A percentile compares a stretch with the other conserved stretches of the same genome.
These are phyloP conservation scores for Fusarium sp. DNA, from an alignment of 2,329 filamentous ascomycete genomes.

Conservation along the genomic window DNA sequence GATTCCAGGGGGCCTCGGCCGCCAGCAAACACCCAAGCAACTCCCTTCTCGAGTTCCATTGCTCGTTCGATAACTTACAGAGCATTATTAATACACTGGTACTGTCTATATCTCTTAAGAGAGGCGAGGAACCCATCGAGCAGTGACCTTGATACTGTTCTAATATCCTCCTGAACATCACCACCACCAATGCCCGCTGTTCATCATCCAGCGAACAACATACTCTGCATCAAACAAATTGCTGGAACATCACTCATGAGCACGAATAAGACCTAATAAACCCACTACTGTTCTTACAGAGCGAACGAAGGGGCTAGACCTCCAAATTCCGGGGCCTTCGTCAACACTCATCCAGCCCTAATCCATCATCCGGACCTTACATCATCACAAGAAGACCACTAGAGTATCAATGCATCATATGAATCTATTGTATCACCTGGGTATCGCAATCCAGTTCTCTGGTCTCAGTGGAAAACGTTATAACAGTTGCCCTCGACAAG, in stretches of 20 bases:
- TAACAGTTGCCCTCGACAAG: neutral
- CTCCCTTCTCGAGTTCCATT: neutral
- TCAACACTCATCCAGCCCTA: neutral
- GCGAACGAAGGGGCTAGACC: neutral
- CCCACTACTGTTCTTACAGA: neutral
- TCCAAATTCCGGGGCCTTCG: neutral
- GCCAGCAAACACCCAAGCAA: constrained; percentile 15
- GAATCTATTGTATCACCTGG: too few species aligned
- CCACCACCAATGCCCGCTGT: neutral
- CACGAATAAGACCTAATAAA: neutral
- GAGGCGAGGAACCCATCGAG: neutral
- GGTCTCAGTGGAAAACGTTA: neutral
- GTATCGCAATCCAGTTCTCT: too few species aligned
- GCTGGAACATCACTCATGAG: neutral
- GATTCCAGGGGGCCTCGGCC: neutral
- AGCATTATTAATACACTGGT: neutral
- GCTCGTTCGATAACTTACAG: neutral
- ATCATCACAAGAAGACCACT: fast-evolving
- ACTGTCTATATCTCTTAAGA: neutral
- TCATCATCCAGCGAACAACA: neutral
- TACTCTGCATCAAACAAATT: neutral
- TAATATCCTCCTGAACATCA: neutral
- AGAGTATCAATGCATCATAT: neutral
- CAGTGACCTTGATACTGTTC: constrained; percentile 5
- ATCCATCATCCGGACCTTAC: neutral